Base-by-base conservation (phyloP, 2,329 filamentous ascomycete genomes). In the Bretziella fagacearum region DNA sequence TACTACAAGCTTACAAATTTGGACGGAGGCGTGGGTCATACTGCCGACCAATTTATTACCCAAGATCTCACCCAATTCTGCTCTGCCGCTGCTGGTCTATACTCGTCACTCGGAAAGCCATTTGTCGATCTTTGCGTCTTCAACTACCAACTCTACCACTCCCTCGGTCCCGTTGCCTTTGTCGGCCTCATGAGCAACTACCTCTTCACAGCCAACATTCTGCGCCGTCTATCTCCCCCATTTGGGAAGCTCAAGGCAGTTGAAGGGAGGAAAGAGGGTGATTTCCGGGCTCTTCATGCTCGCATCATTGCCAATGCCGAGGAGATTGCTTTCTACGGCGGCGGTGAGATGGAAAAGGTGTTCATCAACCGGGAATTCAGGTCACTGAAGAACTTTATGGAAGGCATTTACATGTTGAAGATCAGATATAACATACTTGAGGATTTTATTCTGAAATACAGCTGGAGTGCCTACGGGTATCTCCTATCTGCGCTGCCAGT, bases 401-500 rank as follows among this genome's bases (percentile, higher is more conserved):
- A 98, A 60, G 81, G 84, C 37, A 95, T 98, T 53, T 98, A 98
- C 64, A 87, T 86, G 62, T 77, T 96, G 54, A 95, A 95, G 63
- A 94, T 98, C 54, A 80, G 86, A 13, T 98, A 98, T 67, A 98
- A 96, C 60, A 98, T 98, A 67, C 77, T 98, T 0, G 91, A 98
- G 60, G 91, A 98, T 60, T 94, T 98, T 57, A 85, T 98, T 42
- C 68, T 98, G 51, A 98, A 98, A 61, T 98, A 98, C 60, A 91
- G 85, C 54, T 98, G 91, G 91, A 96, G 87, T 53, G 91, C 91
- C 0, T 94, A 95, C 58, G 91, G 91, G 29, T 98, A 98, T 57
- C 72, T 96, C 29, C 71, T 98, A 48, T 91, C 89, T 1, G 93
- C 89, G 2, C 69, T 98, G 8, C 91, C 91, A 0, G 81, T 96